phyloP scores from a whole-genome alignment of 768 basidiomycete species.

The Psilocybe subaeruginosa region DNA sequence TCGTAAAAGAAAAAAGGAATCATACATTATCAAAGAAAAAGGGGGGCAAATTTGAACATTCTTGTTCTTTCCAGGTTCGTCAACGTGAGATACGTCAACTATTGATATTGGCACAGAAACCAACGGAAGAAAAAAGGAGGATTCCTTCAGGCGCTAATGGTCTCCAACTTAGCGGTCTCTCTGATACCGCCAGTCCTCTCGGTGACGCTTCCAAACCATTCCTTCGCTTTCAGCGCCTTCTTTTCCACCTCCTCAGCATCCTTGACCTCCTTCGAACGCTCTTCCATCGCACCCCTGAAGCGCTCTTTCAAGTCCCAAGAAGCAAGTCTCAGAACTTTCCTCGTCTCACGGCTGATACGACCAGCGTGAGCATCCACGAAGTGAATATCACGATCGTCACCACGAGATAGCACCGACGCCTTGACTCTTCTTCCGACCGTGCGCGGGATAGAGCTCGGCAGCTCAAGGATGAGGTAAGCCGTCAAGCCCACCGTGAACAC shows the following conservation, averaged over 20 bases:
- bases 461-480: conserved; percentile 82
- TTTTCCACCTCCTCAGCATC: conserved; percentile 76
- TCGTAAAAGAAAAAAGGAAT: conserved; percentile 7
- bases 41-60: conserved; percentile 1
- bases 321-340: conserved; percentile 90
- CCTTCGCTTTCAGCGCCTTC: conserved; percentile 69
- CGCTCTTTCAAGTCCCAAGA: conserved; percentile 89
- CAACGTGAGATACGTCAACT: neutral
- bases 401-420: conserved; percentile 57
- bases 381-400: conserved; percentile 50
- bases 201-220: conserved; percentile 66
- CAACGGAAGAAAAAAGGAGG: neutral
- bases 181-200: conserved; percentile 51
- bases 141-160: conserved; percentile 27
- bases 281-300: conserved; percentile 82
- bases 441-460: conserved; percentile 86
- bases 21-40: conserved; percentile 3
- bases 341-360: conserved; percentile 80
- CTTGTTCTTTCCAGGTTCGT: conserved; percentile 1
- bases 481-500: conserved; percentile 72
- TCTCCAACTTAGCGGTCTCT: conserved; percentile 29
- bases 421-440: conserved; percentile 88
- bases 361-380: conserved; percentile 71
- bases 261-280: conserved; percentile 74
- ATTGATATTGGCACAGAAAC: neutral